Conservation (phyloP, 2,329 filamentous ascomycete species). For the Aureobasidium vineae region DNA sequence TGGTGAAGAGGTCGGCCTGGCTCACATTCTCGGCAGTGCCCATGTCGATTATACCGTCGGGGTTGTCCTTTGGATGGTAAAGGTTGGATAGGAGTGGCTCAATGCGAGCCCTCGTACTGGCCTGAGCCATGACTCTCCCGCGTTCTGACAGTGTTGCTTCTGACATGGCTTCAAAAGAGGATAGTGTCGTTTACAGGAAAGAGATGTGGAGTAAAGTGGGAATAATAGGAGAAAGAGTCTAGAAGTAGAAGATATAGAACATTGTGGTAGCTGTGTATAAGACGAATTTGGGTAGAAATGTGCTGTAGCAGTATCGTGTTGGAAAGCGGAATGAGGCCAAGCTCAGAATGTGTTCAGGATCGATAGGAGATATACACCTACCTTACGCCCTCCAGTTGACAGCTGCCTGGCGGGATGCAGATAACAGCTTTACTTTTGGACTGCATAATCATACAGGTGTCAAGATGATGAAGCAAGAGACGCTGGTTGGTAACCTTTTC, state of each 20-base stretch:
- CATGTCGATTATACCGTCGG: constrained; percentile 36
- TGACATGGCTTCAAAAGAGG: neutral
- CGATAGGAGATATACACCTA: neutral
- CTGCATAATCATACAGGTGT: neutral
- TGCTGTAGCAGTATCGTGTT: neutral
- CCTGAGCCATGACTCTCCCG: constrained; percentile 12
- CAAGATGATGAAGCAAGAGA: neutral
- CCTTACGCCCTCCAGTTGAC: neutral
- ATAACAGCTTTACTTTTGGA: neutral
- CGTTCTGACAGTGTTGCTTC: constrained; percentile 18
- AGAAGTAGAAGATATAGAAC: constrained; percentile 8
- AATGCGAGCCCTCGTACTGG: constrained; percentile 28
- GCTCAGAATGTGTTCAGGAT: neutral
- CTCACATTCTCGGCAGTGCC: constrained; percentile 37
- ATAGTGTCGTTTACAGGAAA: neutral
- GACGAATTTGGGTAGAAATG: neutral
- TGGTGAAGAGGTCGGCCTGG: no score
- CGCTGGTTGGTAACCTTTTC: neutral
- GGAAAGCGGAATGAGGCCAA: no score
- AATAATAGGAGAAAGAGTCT: neutral
- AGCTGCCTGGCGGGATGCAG: neutral
- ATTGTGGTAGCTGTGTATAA: neutral
- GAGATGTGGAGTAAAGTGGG: no score
- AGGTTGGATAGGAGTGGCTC: constrained; percentile 28
- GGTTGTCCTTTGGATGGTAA: constrained; percentile 35